phyloP scores from a whole-genome alignment of 2,329 filamentous ascomycete species.

The Aciculosporium take region DNA sequence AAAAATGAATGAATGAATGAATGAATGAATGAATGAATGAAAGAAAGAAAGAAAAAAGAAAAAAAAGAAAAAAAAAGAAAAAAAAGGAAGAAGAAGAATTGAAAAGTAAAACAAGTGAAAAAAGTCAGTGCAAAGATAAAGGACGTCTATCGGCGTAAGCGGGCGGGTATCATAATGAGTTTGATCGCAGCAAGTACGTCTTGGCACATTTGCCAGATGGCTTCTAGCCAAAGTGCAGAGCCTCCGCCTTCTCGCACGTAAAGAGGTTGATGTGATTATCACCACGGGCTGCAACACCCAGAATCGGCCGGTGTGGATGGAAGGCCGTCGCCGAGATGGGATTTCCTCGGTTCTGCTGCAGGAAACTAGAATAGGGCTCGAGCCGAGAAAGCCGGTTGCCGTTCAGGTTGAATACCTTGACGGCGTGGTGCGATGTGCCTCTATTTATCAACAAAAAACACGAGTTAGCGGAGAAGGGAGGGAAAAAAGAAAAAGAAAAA shows the following conservation, averaged over 20 bases:
- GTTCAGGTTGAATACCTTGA: constrained; percentile 86
- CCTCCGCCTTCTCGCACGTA: constrained; percentile 44
- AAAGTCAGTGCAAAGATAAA: neutral
- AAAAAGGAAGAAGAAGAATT: neutral
- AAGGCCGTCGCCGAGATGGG: constrained; percentile 85
- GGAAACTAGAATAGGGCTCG: constrained; percentile 81
- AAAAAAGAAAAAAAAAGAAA: neutral
- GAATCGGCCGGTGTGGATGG: constrained; percentile 84
- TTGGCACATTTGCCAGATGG: constrained; percentile 1
- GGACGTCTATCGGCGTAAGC: too few species aligned
- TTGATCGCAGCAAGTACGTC: neutral
- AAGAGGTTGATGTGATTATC: constrained; percentile 88
- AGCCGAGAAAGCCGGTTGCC: constrained; percentile 66
- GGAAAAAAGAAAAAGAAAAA: neutral
- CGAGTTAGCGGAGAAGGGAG: neutral
- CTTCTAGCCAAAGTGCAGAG: constrained; percentile 17
- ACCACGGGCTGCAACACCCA: constrained; percentile 74
- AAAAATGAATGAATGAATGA: neutral
- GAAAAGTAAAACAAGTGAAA: neutral
- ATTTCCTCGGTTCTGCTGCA: constrained; percentile 64
- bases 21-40: too few species aligned
- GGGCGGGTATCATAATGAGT: constrained; percentile 3
- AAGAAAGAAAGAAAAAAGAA: neutral
- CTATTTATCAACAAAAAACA: constrained; percentile 28
- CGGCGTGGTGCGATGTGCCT: constrained; percentile 73